These are phyloP conservation scores for Boletus rubropictus DNA, from an alignment of 768 basidiomycete genomes.

Conservation along the genomic window DNA sequence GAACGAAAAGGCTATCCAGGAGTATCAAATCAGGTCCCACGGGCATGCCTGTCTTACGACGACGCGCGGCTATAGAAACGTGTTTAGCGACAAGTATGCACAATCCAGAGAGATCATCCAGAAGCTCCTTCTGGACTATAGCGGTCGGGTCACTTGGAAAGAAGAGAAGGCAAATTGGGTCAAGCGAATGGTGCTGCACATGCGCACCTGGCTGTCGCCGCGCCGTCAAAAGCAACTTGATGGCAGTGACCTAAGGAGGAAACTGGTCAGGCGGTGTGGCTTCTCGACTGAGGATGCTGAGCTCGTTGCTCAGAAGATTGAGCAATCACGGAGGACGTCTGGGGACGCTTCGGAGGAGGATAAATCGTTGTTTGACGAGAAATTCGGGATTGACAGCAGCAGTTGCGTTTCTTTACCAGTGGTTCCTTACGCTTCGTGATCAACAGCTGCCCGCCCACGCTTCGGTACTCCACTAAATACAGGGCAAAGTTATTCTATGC, in stretches of 20 bases:
- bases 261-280: slow-evolving; percentile 21
- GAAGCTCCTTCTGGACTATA: slow-evolving; percentile 15
- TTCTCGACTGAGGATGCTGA: slow-evolving; percentile 20
- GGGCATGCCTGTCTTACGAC: slow-evolving; percentile 40
- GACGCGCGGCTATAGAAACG: slow-evolving; percentile 18
- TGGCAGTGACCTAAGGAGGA: slow-evolving; percentile 15
- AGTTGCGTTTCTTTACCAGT: slow-evolving; percentile 12
- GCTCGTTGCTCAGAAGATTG: slow-evolving; percentile 16
- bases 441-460: not conserved
- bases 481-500: not conserved
- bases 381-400: slow-evolving; percentile 4
- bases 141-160: slow-evolving; percentile 15
- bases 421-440: slow-evolving; percentile 5
- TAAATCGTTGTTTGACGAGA: slow-evolving; percentile 19
- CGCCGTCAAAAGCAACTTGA: slow-evolving; percentile 10
- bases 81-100: slow-evolving; percentile 29
- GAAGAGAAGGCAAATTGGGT: slow-evolving; percentile 25
- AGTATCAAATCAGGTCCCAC: slow-evolving; percentile 30
- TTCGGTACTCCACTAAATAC: too few relatives aligned
- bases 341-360: slow-evolving; percentile 11
- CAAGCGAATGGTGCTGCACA: slow-evolving; percentile 22
- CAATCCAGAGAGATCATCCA: slow-evolving; percentile 26
- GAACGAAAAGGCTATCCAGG: slow-evolving; percentile 31
- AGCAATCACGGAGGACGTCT: slow-evolving; percentile 4
- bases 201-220: slow-evolving; percentile 22